A percentile compares a stretch with the other conserved stretches of the same genome.
Evolutionary conservation across 176 grass and related monocot genomes (phyloP).

Genomic region (Thinopyrum elongatum): DNA sequence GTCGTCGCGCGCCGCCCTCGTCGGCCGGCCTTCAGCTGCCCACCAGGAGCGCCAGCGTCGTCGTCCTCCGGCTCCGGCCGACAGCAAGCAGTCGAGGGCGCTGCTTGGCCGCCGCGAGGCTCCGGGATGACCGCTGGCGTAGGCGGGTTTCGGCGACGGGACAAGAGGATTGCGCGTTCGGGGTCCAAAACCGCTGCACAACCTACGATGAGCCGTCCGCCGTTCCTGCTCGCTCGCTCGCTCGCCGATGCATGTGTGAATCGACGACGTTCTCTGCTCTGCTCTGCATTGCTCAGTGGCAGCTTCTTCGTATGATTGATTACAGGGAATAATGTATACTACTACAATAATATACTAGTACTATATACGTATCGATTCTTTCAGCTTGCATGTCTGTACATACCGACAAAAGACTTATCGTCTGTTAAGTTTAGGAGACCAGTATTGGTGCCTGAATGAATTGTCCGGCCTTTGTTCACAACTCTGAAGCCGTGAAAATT

Average conservation of each 20-base stretch:
- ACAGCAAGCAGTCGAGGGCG: not conserved
- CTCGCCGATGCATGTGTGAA: not conserved
- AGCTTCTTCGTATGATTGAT: not conserved
- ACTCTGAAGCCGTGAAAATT: too few species aligned
- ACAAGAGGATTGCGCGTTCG: slow-evolving; percentile 62
- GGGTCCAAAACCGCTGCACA: slow-evolving; percentile 73
- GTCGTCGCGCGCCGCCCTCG: too few species aligned
- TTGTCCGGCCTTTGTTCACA: too few species aligned
- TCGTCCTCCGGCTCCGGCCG: not conserved
- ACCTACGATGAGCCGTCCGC: slow-evolving; percentile 22
- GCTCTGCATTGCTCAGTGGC: not conserved
- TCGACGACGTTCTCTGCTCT: not conserved
- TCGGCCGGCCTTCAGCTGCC: not conserved
- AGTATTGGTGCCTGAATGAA: too few species aligned
- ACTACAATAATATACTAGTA: not conserved
- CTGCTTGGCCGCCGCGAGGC: not conserved
- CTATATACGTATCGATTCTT: too few species aligned
- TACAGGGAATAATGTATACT: not conserved
- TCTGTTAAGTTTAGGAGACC: too few species aligned
- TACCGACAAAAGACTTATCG: too few species aligned
- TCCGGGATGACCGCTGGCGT: not conserved
- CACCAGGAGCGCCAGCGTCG: not conserved
- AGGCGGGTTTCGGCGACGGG: slow-evolving; percentile 30
- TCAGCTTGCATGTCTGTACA: too few species aligned
- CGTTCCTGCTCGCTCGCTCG: not conserved